These are phyloP conservation scores for Chaetoceros tenuissimus DNA, from an alignment of 108 stramenopile genomes.

Conservation along the genomic window DNA sequence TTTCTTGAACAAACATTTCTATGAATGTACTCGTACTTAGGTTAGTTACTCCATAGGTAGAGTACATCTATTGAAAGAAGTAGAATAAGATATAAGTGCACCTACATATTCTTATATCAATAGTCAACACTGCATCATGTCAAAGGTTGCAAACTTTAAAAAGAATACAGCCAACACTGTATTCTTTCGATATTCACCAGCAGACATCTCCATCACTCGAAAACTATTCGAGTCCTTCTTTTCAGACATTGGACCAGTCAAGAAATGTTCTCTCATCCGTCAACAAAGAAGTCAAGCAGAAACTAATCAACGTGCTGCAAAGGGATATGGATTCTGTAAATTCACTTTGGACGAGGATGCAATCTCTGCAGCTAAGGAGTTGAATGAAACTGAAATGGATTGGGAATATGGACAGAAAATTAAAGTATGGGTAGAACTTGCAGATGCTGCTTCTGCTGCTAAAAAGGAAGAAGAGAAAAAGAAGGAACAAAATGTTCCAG, in stretches of 20 bases:
- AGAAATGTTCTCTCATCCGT: constrained; percentile 68
- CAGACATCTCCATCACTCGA: constrained; percentile 45
- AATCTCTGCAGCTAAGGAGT: constrained; percentile 30
- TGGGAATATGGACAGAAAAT: constrained; percentile 40
- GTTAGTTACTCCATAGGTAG: too few relatives aligned
- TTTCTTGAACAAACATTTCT: too few relatives aligned
- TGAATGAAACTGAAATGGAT: constrained; percentile 35
- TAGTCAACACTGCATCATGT: not conserved
- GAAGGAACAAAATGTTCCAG: not conserved
- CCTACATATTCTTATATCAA: not conserved
- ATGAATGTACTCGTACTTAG: too few relatives aligned
- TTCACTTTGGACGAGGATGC: constrained; percentile 68
- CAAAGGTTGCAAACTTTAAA: not conserved
- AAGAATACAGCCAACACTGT: constrained; percentile 41
- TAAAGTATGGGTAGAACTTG: constrained; percentile 45
- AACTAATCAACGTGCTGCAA: constrained; percentile 9
- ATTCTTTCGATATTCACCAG: constrained; percentile 70
- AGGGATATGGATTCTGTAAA: constrained; percentile 70
- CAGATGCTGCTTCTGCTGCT: constrained; percentile 9
- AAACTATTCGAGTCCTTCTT: constrained; percentile 68
- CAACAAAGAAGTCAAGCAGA: constrained; percentile 10
- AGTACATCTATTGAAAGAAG: too few relatives aligned
- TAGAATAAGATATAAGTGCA: too few relatives aligned
- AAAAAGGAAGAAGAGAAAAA: constrained; percentile 8
- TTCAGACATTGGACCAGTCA: constrained; percentile 78